Evolutionary conservation across 768 basidiomycete species (phyloP).

Genomic region (Leccinum rimulosum): DNA sequence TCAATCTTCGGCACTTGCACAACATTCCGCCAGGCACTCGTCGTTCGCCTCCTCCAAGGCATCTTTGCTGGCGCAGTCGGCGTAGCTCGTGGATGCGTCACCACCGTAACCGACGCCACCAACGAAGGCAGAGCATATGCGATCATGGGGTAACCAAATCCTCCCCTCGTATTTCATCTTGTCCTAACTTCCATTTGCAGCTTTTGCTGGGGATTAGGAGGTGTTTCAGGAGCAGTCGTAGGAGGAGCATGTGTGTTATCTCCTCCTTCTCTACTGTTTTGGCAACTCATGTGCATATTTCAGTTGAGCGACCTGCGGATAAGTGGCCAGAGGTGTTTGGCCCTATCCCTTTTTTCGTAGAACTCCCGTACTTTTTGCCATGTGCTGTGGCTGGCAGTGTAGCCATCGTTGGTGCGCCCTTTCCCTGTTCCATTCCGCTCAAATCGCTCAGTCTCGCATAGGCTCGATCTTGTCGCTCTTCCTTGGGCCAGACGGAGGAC

Average conservation of each 20-base stretch:
- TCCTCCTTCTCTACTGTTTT: background rate
- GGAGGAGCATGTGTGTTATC: conserved; percentile 71
- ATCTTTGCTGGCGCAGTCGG: conserved; percentile 93
- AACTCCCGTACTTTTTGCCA: conserved; percentile 90
- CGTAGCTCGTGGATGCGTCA: conserved; percentile 86
- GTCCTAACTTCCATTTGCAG: conserved; percentile 34
- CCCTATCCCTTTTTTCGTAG: conserved; percentile 61
- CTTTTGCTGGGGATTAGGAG: conserved; percentile 96
- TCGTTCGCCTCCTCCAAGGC: conserved; percentile 84
- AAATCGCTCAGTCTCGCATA: conserved; percentile 24
- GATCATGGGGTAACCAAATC: conserved; percentile 63
- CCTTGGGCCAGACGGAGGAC: conserved; percentile 88
- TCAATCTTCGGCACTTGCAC: conserved; percentile 76
- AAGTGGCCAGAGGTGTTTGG: conserved; percentile 85
- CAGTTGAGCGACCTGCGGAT: conserved; percentile 78
- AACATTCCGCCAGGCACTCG: conserved; percentile 75
- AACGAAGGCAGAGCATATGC: conserved; percentile 97
- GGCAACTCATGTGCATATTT: conserved; percentile 11
- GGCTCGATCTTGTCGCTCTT: conserved; percentile 89
- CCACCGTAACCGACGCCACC: conserved; percentile 83
- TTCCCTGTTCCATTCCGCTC: background rate
- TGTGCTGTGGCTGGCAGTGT: conserved; percentile 75
- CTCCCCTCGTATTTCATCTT: background rate
- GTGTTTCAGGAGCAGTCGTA: conserved; percentile 85
- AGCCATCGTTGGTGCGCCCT: conserved; percentile 58